These are phyloP conservation scores for Thelonectria discophora DNA, from an alignment of 2,329 filamentous ascomycete genomes.

Conservation along the genomic window DNA sequence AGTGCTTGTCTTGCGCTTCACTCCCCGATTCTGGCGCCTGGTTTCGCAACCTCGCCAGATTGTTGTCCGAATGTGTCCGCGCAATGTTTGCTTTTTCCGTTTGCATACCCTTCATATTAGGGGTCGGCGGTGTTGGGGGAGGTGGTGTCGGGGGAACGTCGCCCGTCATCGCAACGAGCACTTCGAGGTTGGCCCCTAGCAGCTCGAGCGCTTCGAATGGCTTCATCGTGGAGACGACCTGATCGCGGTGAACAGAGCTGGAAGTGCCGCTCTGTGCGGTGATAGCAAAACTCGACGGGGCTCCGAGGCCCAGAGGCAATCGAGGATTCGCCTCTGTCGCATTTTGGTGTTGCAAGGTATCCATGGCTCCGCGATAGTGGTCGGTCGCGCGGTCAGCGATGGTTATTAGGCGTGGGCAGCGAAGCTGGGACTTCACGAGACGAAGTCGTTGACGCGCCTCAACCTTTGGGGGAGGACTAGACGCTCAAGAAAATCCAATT, in stretches of 20 bases:
- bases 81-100: slow-evolving; percentile 69
- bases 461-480: slow-evolving; percentile 37
- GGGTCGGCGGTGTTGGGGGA: slow-evolving; percentile 68
- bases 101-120: slow-evolving; percentile 71
- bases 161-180: slow-evolving; percentile 75
- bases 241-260: slow-evolving; percentile 45
- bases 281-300: slow-evolving; percentile 50
- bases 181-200: slow-evolving; percentile 76
- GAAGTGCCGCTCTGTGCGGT: slow-evolving; percentile 31
- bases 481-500: slow-evolving; percentile 37
- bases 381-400: slow-evolving; percentile 33
- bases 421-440: slow-evolving; percentile 34
- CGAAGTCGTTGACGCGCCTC: slow-evolving; percentile 38
- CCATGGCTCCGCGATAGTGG: slow-evolving; percentile 27
- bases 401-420: slow-evolving; percentile 36
- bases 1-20: slow-evolving; percentile 11
- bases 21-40: slow-evolving; percentile 39
- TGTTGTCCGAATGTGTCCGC: slow-evolving; percentile 65
- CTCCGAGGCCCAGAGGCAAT: slow-evolving; percentile 55
- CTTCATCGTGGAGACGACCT: slow-evolving; percentile 78
- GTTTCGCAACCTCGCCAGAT: slow-evolving; percentile 55
- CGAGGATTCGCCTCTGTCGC: slow-evolving; percentile 35
- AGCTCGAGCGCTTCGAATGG: slow-evolving; percentile 81
- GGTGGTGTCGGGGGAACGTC: slow-evolving; percentile 85
- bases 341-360: slow-evolving; percentile 32